phyloP scores from a whole-genome alignment of 352 stramenopile species.

The Globisporangium apiculatum region DNA sequence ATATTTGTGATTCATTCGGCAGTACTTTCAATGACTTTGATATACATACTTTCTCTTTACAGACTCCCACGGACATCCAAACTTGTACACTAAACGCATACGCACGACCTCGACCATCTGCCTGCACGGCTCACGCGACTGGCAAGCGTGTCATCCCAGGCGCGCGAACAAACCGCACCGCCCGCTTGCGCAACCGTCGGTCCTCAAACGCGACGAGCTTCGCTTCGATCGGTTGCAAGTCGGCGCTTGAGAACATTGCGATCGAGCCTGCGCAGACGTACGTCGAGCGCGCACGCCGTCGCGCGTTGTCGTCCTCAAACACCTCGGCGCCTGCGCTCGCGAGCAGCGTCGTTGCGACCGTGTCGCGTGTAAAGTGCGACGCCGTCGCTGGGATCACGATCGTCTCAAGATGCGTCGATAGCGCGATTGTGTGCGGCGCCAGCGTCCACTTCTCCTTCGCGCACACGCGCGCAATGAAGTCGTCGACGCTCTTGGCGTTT shows the following conservation, averaged over 20 bases:
- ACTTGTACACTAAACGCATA: background rate
- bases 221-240: conserved; percentile 6
- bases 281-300: conserved; percentile 4
- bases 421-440: conserved; percentile 2
- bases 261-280: conserved; percentile 15
- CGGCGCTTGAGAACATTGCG: conserved; percentile 17
- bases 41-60: background rate
- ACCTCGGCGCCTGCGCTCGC: background rate
- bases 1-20: no score
- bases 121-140: background rate
- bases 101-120: no score
- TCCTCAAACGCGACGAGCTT: conserved; percentile 6
- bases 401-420: conserved; percentile 3
- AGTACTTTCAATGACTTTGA: no score
- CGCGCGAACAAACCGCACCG: conserved; percentile 6
- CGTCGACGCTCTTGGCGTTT: background rate
- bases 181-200: conserved; percentile 5
- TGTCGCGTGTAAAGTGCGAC: conserved; percentile 17
- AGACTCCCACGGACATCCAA: background rate
- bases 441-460: conserved; percentile 13
- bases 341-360: conserved; percentile 15
- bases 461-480: conserved; percentile 13
- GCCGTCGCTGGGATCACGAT: conserved; percentile 14
- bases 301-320: background rate
- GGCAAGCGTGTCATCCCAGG: conserved; percentile 6